phyloP scores from a whole-genome alignment of 768 basidiomycete species.

The Chlorophyllum brunneum region DNA sequence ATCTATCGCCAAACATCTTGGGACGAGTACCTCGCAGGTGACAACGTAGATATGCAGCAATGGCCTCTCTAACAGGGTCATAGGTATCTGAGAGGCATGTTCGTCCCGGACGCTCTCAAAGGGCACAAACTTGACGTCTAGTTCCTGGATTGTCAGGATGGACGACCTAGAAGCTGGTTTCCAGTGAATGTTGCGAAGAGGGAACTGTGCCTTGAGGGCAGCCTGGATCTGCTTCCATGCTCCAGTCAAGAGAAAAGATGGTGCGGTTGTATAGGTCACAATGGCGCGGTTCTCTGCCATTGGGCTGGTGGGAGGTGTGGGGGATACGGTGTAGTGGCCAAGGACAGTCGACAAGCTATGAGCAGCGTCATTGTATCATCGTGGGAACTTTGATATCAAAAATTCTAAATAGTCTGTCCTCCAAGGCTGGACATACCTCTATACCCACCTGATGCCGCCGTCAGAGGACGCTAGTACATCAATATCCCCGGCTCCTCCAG shows the following conservation, averaged over 20 bases:
- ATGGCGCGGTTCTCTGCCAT: conserved; percentile 47
- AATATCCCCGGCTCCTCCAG: conserved; percentile 24
- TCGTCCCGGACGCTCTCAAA: conserved; percentile 71
- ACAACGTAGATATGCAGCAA: conserved; percentile 84
- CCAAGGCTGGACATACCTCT: conserved; percentile 3
- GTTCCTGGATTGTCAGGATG: conserved; percentile 83
- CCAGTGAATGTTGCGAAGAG: conserved; percentile 92
- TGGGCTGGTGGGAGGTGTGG: not conserved
- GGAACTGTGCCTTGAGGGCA: conserved; percentile 68
- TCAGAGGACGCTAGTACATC: conserved; percentile 58
- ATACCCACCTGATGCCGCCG: conserved; percentile 43
- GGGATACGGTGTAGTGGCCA: not conserved
- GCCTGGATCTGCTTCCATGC: conserved; percentile 69
- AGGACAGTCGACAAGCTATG: not conserved
- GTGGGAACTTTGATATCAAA: conserved; percentile 14
- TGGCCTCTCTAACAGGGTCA: conserved; percentile 80
- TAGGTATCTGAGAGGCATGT: conserved; percentile 69
- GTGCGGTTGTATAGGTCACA: conserved; percentile 65
- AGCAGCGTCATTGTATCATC: not conserved
- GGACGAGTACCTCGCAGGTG: conserved; percentile 69
- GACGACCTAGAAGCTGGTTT: conserved; percentile 68
- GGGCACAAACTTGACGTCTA: conserved; percentile 71
- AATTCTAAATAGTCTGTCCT: conserved; percentile 14
- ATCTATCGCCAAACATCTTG: conserved; percentile 9
- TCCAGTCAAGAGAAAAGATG: conserved; percentile 61